Conservation (phyloP, 441 rosid species). For the Kokia cookei region DNA sequence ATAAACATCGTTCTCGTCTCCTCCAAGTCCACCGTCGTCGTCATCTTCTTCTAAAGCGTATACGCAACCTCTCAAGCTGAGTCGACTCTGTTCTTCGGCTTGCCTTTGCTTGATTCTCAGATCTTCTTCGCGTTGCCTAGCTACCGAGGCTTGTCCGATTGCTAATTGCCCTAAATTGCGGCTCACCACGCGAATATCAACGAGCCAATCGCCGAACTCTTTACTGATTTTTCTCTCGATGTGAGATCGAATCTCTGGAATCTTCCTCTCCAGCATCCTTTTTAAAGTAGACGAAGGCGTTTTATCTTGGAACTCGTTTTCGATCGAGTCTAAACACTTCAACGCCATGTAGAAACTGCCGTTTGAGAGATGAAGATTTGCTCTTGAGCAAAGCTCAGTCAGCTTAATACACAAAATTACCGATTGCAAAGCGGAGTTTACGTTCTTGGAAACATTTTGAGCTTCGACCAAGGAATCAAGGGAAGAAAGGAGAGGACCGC, state of each 20-base stretch:
- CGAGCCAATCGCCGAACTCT: background rate
- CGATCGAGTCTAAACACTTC: background rate
- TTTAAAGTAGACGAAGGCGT: background rate
- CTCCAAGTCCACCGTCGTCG: background rate
- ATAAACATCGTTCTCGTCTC: background rate
- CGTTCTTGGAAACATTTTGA: background rate
- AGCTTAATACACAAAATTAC: background rate
- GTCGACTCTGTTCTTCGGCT: background rate
- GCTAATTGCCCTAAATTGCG: slow-evolving; percentile 1
- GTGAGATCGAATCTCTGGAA: background rate
- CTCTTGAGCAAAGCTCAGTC: background rate
- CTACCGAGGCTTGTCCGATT: background rate
- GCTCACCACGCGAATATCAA: background rate
- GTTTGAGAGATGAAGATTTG: background rate
- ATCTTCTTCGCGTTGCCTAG: background rate
- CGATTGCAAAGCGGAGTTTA: background rate
- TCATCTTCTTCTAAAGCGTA: background rate
- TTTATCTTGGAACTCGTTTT: background rate
- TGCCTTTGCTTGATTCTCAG: slow-evolving; percentile 1
- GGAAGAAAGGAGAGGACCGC: background rate
- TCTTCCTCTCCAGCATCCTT: background rate
- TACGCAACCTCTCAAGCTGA: slow-evolving; percentile 4
- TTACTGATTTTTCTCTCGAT: background rate
- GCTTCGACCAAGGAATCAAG: background rate
- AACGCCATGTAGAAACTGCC: background rate